Percentiles rank a stretch among this genome's conserved stretches.
phyloP scores from a whole-genome alignment of 1,139 yeast species.

The Geotrichum phurueaensis region DNA sequence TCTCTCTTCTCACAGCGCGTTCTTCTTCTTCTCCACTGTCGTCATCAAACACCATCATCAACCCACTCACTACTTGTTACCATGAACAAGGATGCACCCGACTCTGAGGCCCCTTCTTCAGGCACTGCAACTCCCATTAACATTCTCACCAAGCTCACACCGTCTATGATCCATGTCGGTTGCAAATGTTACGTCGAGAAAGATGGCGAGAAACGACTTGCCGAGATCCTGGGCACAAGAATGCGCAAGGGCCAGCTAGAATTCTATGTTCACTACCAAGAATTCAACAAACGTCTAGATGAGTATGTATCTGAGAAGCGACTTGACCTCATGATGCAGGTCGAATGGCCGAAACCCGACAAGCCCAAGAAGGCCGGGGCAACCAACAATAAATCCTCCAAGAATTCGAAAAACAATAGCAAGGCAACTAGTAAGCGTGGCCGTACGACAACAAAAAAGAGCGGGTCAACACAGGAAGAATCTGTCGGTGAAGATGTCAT shows the following conservation, averaged over 20 bases:
- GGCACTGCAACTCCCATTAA: constrained; percentile 4
- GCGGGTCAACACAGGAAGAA: constrained; percentile 18
- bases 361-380: constrained; percentile 34
- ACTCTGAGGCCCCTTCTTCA: not conserved
- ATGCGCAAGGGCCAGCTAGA: constrained; percentile 68
- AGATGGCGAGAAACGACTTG: constrained; percentile 71
- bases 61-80: not conserved
- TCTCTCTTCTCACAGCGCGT: not conserved
- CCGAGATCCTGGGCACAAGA: constrained; percentile 79
- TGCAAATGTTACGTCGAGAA: constrained; percentile 77
- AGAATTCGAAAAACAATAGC: constrained; percentile 26
- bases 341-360: constrained; percentile 60
- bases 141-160: constrained; percentile 8
- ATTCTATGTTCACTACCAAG: constrained; percentile 90
- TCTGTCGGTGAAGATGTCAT: constrained; percentile 48
- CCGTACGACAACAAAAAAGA: constrained; percentile 19
- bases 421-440: constrained; percentile 19
- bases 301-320: constrained; percentile 81
- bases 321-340: constrained; percentile 61
- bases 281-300: constrained; percentile 88
- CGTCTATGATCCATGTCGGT: constrained; percentile 39
- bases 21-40: no score
- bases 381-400: constrained; percentile 23
- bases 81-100: constrained; percentile 7
- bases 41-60: not conserved